These are phyloP conservation scores for Tarenaya hassleriana DNA, from an alignment of 345 rosid species.

Conservation along the genomic window DNA sequence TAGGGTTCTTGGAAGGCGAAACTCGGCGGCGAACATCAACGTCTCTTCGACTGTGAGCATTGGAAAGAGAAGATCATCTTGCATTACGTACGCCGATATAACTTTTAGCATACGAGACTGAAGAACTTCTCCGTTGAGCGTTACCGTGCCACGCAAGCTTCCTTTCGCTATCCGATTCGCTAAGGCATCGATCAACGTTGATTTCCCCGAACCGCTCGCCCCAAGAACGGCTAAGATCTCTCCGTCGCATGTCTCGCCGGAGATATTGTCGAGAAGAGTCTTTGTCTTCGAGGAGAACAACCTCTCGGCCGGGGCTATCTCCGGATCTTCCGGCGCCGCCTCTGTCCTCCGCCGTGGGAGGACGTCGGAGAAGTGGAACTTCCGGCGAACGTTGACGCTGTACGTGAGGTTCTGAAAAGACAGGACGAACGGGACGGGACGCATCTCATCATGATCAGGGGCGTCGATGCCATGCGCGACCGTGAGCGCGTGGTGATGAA, in stretches of 20 bases:
- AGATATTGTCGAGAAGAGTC: constrained; percentile 72
- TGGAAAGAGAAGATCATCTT: constrained; percentile 77
- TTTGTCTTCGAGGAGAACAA: constrained; percentile 41
- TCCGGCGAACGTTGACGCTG: constrained; percentile 54
- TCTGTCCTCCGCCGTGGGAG: constrained; percentile 24
- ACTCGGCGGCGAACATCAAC: constrained; percentile 91
- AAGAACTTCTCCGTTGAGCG: constrained; percentile 63
- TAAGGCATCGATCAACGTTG: constrained; percentile 80
- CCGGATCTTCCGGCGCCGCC: constrained; percentile 29
- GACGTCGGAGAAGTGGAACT: constrained; percentile 35
- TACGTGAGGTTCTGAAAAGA: constrained; percentile 71
- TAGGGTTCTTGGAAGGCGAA: constrained; percentile 68
- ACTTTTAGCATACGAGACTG: constrained; percentile 80
- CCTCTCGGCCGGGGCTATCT: constrained; percentile 33
- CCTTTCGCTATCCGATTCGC: constrained; percentile 84
- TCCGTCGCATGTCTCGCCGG: constrained; percentile 86
- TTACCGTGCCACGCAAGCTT: constrained; percentile 62
- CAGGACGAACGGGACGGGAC: constrained; percentile 61
- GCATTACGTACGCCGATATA: constrained; percentile 94
- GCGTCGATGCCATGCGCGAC: constrained; percentile 27
- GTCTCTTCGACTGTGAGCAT: constrained; percentile 97
- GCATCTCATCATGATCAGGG: too few relatives aligned
- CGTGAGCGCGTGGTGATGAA: constrained; percentile 38
- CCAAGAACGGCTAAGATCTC: constrained; percentile 91
- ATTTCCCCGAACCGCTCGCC: constrained; percentile 92